Conservation (phyloP, 176 grass and related monocot genomes). For the Luzula sylvatica region DNA sequence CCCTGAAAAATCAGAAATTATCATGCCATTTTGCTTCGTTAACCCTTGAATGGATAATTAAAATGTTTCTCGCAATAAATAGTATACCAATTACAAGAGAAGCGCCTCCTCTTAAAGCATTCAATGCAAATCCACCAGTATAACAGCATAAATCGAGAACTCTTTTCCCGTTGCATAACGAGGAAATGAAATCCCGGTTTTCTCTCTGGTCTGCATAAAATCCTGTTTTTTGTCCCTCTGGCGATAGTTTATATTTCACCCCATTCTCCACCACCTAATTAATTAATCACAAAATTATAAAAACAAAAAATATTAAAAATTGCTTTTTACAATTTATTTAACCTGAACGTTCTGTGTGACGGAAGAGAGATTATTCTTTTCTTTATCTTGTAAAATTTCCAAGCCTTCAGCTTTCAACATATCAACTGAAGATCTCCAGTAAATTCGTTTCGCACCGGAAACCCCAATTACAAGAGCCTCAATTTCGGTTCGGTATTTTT, state of each 20-base stretch:
- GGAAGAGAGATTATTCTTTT: conserved; percentile 27
- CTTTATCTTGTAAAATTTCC: conserved; percentile 43
- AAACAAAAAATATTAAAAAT: conserved; percentile 1
- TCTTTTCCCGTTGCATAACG: conserved; percentile 45
- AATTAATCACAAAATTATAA: conserved; percentile 2
- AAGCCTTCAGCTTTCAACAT: conserved; percentile 96
- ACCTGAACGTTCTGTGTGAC: conserved; percentile 61
- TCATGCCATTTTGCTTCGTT: no score
- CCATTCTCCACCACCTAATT: conserved; percentile 79
- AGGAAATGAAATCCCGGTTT: conserved; percentile 63
- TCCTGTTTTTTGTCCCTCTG: conserved; percentile 94
- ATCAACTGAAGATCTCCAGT: conserved; percentile 79
- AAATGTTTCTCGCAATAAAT: conserved; percentile 29
- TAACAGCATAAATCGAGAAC: conserved; percentile 95
- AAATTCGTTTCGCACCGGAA: conserved; percentile 63
- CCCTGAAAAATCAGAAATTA: conserved; percentile 42
- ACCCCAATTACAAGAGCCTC: conserved; percentile 59
- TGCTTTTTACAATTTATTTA: conserved; percentile 3
- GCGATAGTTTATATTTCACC: conserved; percentile 58
- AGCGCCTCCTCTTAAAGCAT: conserved; percentile 58
- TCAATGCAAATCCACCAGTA: conserved; percentile 78
- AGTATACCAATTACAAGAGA: conserved; percentile 79
- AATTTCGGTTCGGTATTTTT: conserved; percentile 89
- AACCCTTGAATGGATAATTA: no score
- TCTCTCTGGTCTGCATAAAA: conserved; percentile 97